Conservation (phyloP, 441 rosid species). For the Populus hybrid region DNA sequence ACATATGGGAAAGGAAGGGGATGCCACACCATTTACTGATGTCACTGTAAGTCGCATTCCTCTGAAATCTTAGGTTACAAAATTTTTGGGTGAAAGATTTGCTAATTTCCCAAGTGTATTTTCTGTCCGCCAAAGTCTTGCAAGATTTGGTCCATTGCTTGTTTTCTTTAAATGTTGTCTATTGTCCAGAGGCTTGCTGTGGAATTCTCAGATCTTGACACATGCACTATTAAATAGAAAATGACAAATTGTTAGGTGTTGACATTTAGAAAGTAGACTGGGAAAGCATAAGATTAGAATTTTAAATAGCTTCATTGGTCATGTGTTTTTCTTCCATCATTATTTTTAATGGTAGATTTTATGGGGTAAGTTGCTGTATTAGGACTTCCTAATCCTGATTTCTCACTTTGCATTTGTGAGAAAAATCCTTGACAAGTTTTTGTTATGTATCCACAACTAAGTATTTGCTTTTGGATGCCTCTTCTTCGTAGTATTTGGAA, state of each 20-base stretch:
- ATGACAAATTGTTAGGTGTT: not conserved
- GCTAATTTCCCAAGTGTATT: not conserved
- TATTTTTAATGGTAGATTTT: not conserved
- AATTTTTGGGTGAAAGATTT: not conserved
- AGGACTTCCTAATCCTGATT: not conserved
- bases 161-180: not conserved
- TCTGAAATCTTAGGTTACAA: not conserved
- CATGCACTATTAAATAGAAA: not conserved
- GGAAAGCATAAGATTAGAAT: not conserved
- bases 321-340: not conserved
- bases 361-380: not conserved
- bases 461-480: not conserved
- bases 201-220: not conserved
- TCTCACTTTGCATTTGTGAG: not conserved
- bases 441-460: not conserved
- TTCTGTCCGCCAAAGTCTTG: not conserved
- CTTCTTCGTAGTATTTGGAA: not conserved
- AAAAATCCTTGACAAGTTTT: not conserved
- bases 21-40: constrained; percentile 97
- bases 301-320: not conserved
- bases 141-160: not conserved
- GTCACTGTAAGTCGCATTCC: constrained; percentile 66
- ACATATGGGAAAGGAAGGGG: constrained; percentile 99
- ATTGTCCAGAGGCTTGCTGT: not conserved
- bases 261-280: not conserved